Conservation (phyloP, 139 green algal species). For the Coelastrella sp. region DNA sequence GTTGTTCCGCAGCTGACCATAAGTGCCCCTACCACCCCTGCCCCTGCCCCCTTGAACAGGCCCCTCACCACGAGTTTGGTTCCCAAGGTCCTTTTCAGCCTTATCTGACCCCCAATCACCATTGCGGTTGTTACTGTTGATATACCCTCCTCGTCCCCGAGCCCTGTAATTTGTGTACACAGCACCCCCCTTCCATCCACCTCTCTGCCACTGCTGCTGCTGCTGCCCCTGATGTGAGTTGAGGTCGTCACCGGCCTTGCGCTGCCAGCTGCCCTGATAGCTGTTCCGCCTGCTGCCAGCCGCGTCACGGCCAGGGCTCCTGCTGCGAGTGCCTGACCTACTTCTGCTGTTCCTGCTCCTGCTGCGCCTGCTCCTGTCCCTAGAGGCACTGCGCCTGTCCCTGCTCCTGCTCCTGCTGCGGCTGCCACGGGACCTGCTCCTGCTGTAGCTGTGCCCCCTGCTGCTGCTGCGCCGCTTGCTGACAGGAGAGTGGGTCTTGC, state of each 20-base stretch:
- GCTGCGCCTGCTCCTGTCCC: constrained; percentile 4
- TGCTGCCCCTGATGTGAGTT: neutral
- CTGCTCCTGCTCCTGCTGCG: neutral
- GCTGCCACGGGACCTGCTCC: neutral
- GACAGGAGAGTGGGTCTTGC: neutral
- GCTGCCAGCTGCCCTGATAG: neutral
- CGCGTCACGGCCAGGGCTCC: neutral
- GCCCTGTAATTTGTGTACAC: neutral
- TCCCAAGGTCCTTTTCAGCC: neutral
- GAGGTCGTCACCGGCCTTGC: neutral
- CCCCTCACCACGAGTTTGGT: neutral
- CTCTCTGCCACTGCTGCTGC: neutral
- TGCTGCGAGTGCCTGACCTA: neutral
- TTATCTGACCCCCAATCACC: neutral
- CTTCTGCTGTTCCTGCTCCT: neutral
- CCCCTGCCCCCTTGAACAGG: neutral
- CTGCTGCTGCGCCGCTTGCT: neutral
- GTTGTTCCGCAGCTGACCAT: neutral
- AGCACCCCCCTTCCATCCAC: neutral
- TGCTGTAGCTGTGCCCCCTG: neutral
- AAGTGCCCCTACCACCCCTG: neutral
- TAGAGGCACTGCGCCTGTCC: neutral
- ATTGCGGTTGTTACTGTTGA: neutral
- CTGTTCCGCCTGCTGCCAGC: neutral
- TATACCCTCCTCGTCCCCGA: neutral